Conservation (phyloP, 2,329 filamentous ascomycete genomes). For the Tolypocladium cylindrosporum region DNA sequence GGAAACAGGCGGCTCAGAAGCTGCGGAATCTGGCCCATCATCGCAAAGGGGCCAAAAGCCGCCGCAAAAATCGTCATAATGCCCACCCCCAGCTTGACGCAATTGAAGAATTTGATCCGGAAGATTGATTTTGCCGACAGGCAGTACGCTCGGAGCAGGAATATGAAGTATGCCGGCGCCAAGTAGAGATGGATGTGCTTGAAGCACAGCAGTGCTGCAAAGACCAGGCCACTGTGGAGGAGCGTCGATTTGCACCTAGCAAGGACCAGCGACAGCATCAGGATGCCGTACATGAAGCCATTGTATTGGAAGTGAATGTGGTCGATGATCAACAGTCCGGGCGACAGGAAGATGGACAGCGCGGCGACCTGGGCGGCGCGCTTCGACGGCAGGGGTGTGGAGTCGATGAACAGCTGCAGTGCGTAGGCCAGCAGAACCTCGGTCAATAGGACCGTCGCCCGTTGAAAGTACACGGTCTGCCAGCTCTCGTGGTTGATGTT, state of each 20-base stretch:
- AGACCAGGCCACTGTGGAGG: constrained; percentile 69
- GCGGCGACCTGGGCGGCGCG: constrained; percentile 76
- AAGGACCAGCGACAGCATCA: constrained; percentile 77
- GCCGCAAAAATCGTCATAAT: constrained; percentile 61
- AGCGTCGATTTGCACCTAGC: constrained; percentile 67
- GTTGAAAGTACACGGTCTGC: constrained; percentile 90
- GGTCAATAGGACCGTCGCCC: constrained; percentile 74
- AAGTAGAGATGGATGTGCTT: constrained; percentile 99
- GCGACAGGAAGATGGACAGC: constrained; percentile 81
- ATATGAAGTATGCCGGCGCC: constrained; percentile 92
- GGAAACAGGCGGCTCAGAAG: constrained; percentile 80
- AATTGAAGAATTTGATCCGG: constrained; percentile 66
- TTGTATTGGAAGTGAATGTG: constrained; percentile 99
- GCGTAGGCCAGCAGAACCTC: constrained; percentile 80
- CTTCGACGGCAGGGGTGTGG: constrained; percentile 54
- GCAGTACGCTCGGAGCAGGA: constrained; percentile 81
- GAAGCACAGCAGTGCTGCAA: constrained; percentile 78
- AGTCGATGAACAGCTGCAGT: constrained; percentile 70
- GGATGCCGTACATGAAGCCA: constrained; percentile 85
- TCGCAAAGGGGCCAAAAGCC: constrained; percentile 85
- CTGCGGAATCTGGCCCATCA: constrained; percentile 75
- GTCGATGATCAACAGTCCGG: constrained; percentile 91
- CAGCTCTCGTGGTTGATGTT: constrained; percentile 83
- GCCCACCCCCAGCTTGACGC: constrained; percentile 68
- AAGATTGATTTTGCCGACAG: constrained; percentile 69